Evolutionary conservation across 176 grass and related monocot species (phyloP).

Genomic region (Musa beccarii): DNA sequence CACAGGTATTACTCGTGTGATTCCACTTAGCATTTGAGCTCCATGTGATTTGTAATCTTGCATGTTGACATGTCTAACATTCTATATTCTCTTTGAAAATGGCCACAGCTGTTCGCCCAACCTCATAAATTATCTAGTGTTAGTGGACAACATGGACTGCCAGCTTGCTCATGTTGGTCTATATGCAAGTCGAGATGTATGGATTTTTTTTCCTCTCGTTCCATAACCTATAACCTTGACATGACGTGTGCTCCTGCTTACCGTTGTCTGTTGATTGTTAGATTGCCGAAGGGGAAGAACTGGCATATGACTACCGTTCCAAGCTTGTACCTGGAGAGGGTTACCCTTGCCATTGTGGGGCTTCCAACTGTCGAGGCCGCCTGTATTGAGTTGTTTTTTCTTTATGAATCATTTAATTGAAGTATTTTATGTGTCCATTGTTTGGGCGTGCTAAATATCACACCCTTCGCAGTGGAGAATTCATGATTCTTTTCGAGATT

Average conservation of each 20-base stretch:
- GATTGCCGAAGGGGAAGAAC: conserved; percentile 72
- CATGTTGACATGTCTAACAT: conserved; percentile 20
- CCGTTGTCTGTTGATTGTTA: conserved; percentile 30
- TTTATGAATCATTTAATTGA: conserved; percentile 1
- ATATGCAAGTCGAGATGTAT: conserved; percentile 80
- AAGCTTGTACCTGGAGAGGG: conserved; percentile 48
- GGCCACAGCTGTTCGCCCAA: conserved; percentile 81
- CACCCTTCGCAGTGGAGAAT: conserved; percentile 6
- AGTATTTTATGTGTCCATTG: conserved; percentile 7
- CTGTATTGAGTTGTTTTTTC: conserved; percentile 45
- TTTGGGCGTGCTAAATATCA: conserved; percentile 1
- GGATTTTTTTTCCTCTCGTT: conserved; percentile 6
- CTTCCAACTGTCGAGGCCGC: conserved; percentile 60
- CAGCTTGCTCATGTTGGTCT: conserved; percentile 78
- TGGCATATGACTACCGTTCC: conserved; percentile 59
- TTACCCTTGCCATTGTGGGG: conserved; percentile 57
- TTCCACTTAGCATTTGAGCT: not conserved
- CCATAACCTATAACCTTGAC: not conserved
- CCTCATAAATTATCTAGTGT: conserved; percentile 52
- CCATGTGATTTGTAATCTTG: not conserved
- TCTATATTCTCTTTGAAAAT: conserved; percentile 29
- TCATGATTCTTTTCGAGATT: conserved; percentile 14
- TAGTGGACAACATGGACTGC: conserved; percentile 73
- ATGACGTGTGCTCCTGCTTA: conserved; percentile 12
- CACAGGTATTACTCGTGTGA: conserved; percentile 49